Evolutionary conservation across 768 basidiomycete genomes (phyloP), one percentile per base, ranked within the genome.

Genomic region (Trametes meyenii): DNA sequence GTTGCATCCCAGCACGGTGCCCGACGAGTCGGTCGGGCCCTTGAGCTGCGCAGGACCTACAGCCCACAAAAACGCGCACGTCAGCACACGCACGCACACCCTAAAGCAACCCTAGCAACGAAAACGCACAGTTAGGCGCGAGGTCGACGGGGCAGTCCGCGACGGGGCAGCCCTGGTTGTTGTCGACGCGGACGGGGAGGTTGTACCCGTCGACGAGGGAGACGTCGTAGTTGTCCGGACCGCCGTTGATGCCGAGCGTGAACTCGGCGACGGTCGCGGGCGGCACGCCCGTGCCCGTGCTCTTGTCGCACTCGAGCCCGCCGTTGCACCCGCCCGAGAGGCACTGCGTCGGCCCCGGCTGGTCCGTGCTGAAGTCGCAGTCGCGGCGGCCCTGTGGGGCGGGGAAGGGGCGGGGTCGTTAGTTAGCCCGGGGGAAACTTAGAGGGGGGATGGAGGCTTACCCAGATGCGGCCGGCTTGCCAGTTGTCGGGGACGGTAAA

Each of bases 1-100:
- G 66, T 76, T 77, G 71, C 80, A 81, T 35, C 79, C 80, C 1
- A 77, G 77, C 36, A 72, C 69, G 63, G 69, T 71, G 54, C 76
- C 70, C 33, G 70, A 59, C 23, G 71, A 66, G 66, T 79, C 73
- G 60, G 66, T 74, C 2, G 76, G 77, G 17, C 76, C 75, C 49
- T 71, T 67, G 38, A 77, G 65, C 24, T 63, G 54, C 23, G 63
- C 49, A 10, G 77, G 77, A 62, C 76, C 74, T 76, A 53, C 0
- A 35, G 21, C 24, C 44, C 44, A 14, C 16, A 45, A 12, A 16
- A 29, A 14, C 6, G 14, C 8, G 26, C 16, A 50, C 21, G 24
- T 26, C 13, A 21, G 13, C 29, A 14, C 17, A 17, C 29, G n/a
- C n/a, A n/a, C n/a, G n/a, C n/a, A n/a, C n/a, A n/a, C n/a, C n/a